Evolutionary conservation across 768 basidiomycete genomes (phyloP), one percentile per base, ranked within the genome.

Genomic region (Kwoniella sp.): DNA sequence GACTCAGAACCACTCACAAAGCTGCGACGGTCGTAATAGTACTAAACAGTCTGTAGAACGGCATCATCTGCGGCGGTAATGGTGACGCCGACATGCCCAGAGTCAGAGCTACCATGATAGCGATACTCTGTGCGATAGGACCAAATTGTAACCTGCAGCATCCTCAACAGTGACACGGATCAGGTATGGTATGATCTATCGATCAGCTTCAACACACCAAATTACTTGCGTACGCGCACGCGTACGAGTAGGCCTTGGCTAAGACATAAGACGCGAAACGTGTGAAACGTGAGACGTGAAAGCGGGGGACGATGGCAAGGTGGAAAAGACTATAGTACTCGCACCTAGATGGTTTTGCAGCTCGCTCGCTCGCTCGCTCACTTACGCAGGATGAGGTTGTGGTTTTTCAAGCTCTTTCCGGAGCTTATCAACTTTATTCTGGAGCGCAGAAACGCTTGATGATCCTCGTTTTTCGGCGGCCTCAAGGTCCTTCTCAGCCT

Each of bases 351-450:
- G n/a, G n/a, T n/a, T n/a, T n/a, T n/a, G n/a, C n/a, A n/a, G n/a
- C n/a, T n/a, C n/a, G n/a, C n/a, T n/a, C n/a, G n/a, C n/a, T n/a
- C n/a, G n/a, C n/a, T n/a, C n/a, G n/a, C n/a, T n/a, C n/a, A 67
- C 74, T 71, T 58, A 73, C 74, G 69, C 66, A 25, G 74, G 71
- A 68, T 76, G 74, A 12, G 56, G 58, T 33, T 68, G 70, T 0
- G 71, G 69, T 53, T 75, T 69, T 47, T 66, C 64, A 52, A 71
- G 36, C 55, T 70, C 60, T 33, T 62, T 64, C 59, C 65, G 66
- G 47, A 70, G 60, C 55, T 68, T 54, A 9, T 58, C 49, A 19
- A 68, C 61, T n/a, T 68, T 44, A 1, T 53, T 54, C 44, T 74
- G 64, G 30, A 62, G 65, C 26, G 26, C 24, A 40, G 65, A 61